Evolutionary conservation across 805 yeast species (phyloP).

Genomic region (Henningerozyma blattae): DNA sequence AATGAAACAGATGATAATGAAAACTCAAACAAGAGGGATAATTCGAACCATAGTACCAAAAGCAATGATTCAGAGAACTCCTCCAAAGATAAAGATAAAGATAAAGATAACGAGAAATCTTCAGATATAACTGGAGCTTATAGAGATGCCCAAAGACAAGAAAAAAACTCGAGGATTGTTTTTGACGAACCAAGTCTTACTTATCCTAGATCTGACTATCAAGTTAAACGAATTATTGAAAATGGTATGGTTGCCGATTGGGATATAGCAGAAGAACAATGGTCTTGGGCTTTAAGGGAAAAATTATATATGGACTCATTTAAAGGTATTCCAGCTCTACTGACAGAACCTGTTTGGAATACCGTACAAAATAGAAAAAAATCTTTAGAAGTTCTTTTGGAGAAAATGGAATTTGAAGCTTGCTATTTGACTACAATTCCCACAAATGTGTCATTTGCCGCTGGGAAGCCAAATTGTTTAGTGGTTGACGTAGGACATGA

Average conservation of each 20-base stretch:
- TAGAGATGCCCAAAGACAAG: slow-evolving; percentile 12
- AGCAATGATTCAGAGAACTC: slow-evolving; percentile 5
- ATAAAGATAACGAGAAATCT: no score
- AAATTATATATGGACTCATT: slow-evolving; percentile 35
- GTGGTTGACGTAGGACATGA: slow-evolving; percentile 84
- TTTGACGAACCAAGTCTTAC: slow-evolving; percentile 32
- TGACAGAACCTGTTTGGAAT: slow-evolving; percentile 87
- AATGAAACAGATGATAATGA: slow-evolving; percentile 5
- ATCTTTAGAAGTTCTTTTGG: slow-evolving; percentile 62
- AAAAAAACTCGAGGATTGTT: slow-evolving; percentile 7
- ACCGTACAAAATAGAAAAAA: slow-evolving; percentile 51
- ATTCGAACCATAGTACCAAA: no score
- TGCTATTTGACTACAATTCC: slow-evolving; percentile 72
- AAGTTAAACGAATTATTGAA: slow-evolving; percentile 44
- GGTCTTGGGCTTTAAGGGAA: slow-evolving; percentile 45
- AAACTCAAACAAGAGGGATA: no score
- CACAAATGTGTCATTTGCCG: slow-evolving; percentile 80
- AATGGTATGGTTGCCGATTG: slow-evolving; percentile 65
- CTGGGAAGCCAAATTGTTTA: slow-evolving; percentile 77
- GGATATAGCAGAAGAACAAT: slow-evolving; percentile 75
- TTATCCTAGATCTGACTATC: slow-evolving; percentile 40
- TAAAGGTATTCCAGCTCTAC: slow-evolving; percentile 43
- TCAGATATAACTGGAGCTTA: no score
- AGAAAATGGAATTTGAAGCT: slow-evolving; percentile 63
- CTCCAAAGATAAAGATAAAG: slow-evolving; percentile 9